Evolutionary conservation across 176 grass and related monocot species (phyloP).

Genomic region (Avena sativa): DNA sequence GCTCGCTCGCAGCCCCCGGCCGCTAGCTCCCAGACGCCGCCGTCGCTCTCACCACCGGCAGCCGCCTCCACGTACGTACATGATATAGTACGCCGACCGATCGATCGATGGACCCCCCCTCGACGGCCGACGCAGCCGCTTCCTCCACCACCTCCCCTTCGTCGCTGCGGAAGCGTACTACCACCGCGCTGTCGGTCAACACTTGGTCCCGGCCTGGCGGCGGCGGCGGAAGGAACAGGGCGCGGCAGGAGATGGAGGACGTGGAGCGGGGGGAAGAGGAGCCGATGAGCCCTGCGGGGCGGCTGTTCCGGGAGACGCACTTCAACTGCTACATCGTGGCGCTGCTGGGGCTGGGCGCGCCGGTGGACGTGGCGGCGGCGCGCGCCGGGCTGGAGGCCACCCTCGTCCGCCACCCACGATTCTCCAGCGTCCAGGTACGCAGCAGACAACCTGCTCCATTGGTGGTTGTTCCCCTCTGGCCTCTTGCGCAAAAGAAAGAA

Average conservation of each 20-base stretch:
- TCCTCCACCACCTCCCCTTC: background rate
- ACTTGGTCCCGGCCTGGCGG: background rate
- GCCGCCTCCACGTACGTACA: background rate
- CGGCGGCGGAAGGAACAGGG: background rate
- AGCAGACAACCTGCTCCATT: background rate
- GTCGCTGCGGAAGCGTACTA: slow-evolving; percentile 32
- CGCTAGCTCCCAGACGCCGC: slow-evolving; percentile 25
- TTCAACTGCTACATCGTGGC: slow-evolving; percentile 90
- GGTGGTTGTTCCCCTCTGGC: background rate
- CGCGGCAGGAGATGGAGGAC: slow-evolving; percentile 20
- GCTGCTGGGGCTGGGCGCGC: slow-evolving; percentile 50
- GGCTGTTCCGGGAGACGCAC: slow-evolving; percentile 71
- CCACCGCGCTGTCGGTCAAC: background rate
- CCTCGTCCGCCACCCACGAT: slow-evolving; percentile 76
- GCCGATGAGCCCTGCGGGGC: slow-evolving; percentile 84
- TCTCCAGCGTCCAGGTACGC: slow-evolving; percentile 85
- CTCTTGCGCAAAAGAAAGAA: background rate
- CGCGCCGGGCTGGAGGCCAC: slow-evolving; percentile 64
- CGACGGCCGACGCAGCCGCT: slow-evolving; percentile 20
- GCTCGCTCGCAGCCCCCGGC: background rate
- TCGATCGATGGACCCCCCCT: slow-evolving; percentile 34
- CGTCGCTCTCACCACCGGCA: slow-evolving; percentile 36
- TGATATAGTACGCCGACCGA: background rate
- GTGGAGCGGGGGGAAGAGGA: background rate
- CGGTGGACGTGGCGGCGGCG: slow-evolving; percentile 48